Percentiles rank a stretch among this genome's conserved stretches.
Evolutionary conservation across 345 rosid species (phyloP).

Genomic region (Lumnitzera littorea): DNA sequence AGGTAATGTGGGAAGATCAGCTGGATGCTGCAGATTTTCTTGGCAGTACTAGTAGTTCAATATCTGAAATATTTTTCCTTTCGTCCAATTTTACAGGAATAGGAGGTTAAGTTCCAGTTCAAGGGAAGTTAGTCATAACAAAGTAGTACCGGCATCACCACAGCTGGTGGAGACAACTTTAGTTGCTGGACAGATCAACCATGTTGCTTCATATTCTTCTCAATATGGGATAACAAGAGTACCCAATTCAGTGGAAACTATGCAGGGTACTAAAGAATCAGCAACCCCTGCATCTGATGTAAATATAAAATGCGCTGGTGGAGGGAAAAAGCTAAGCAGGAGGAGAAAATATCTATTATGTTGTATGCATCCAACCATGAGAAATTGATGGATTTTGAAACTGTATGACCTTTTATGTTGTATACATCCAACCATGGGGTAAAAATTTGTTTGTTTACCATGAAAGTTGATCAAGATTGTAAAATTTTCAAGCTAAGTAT

Average conservation of each 20-base stretch:
- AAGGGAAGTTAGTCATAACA: constrained; percentile 47
- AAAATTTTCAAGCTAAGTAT: too few relatives aligned
- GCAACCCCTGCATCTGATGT: too few relatives aligned
- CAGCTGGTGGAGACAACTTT: constrained; percentile 10
- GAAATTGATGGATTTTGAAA: background rate
- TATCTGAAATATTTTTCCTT: background rate
- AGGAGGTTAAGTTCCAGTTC: constrained; percentile 30
- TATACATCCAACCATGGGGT: too few relatives aligned
- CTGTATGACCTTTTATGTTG: too few relatives aligned
- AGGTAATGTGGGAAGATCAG: constrained; percentile 20
- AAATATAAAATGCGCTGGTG: too few relatives aligned
- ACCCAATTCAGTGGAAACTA: background rate
- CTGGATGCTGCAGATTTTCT: background rate
- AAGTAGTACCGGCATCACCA: constrained; percentile 41
- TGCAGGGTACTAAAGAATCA: background rate
- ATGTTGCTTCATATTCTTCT: constrained; percentile 7
- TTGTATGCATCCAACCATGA: too few relatives aligned
- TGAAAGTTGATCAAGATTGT: too few relatives aligned
- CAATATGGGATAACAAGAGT: constrained; percentile 1
- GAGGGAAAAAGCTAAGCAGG: too few relatives aligned
- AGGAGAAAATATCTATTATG: too few relatives aligned
- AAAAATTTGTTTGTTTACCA: too few relatives aligned
- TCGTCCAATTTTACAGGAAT: constrained; percentile 16
- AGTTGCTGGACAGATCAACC: constrained; percentile 9
- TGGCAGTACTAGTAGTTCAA: background rate